Evolutionary conservation across 2,329 filamentous ascomycete genomes (phyloP).

Genomic region (Cladosporium colombiae): DNA sequence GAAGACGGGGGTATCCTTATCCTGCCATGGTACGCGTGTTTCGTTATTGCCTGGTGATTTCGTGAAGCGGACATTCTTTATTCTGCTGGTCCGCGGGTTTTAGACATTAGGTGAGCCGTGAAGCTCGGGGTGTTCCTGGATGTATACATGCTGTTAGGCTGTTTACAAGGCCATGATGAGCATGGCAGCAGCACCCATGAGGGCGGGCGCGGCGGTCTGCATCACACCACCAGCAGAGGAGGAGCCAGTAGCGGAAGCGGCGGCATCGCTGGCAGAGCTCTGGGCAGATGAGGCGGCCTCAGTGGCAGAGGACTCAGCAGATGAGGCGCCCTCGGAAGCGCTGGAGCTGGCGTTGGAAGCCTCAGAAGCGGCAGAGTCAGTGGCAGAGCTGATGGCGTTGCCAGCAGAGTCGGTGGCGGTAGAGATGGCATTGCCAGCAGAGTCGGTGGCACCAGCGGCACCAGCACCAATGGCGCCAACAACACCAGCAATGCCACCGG

Average conservation of each 20-base stretch:
- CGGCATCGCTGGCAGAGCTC: constrained; percentile 22
- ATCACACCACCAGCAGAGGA: constrained; percentile 27
- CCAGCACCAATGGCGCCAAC: constrained; percentile 21
- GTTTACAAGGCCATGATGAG: constrained; percentile 47
- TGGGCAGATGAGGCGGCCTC: constrained; percentile 20
- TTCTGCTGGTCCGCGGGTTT: constrained; percentile 1
- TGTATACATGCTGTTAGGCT: background rate
- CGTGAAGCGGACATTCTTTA: constrained; percentile 5
- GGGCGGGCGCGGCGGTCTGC: constrained; percentile 36
- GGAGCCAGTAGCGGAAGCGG: constrained; percentile 10
- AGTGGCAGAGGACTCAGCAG: constrained; percentile 1
- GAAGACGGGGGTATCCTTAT: constrained; percentile 10
- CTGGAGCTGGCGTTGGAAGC: constrained; percentile 17
- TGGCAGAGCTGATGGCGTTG: constrained; percentile 23
- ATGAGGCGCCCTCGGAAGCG: background rate
- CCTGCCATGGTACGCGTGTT: constrained; percentile 11
- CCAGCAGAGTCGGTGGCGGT: constrained; percentile 11
- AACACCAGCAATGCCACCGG: constrained; percentile 18
- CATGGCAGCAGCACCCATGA: constrained; percentile 38
- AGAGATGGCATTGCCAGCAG: constrained; percentile 14
- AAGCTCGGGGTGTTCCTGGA: background rate
- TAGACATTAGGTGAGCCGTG: constrained; percentile 15
- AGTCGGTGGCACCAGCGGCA: constrained; percentile 20
- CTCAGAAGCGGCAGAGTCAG: constrained; percentile 23
- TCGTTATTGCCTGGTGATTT: constrained; percentile 1